Conservation (phyloP, 2,329 filamentous ascomycete species). For the Byssothecium circinans region DNA sequence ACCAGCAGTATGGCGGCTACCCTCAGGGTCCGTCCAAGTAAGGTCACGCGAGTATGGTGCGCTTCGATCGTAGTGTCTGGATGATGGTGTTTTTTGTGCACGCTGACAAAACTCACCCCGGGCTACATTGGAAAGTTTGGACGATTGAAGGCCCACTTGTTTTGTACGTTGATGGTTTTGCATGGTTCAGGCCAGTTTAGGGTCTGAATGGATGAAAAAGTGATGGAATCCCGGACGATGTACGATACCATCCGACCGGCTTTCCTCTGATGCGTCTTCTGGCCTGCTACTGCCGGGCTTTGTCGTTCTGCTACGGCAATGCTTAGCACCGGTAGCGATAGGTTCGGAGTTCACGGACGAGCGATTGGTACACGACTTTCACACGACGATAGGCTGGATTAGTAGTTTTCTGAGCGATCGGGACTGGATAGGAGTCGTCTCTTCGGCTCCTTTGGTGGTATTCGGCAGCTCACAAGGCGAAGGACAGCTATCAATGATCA, state of each 20-base stretch:
- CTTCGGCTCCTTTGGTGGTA: too few species aligned
- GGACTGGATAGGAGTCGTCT: too few species aligned
- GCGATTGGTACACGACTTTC: background rate
- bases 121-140: too few species aligned
- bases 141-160: background rate
- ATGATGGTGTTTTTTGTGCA: background rate
- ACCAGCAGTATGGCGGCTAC: slow-evolving; percentile 24
- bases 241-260: background rate
- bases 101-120: too few species aligned
- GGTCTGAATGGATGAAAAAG: too few species aligned
- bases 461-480: too few species aligned
- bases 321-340: background rate
- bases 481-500: background rate
- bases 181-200: too few species aligned
- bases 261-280: background rate
- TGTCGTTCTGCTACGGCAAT: background rate
- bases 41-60: background rate
- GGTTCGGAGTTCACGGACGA: background rate
- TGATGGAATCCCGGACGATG: background rate
- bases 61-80: background rate
- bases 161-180: too few species aligned
- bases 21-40: slow-evolving; percentile 19
- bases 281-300: background rate
- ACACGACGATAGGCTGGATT: background rate
- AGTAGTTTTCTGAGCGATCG: background rate